Conservation (phyloP, 371 early-diverging fungal genomes). For the Mucor plumbeus region DNA sequence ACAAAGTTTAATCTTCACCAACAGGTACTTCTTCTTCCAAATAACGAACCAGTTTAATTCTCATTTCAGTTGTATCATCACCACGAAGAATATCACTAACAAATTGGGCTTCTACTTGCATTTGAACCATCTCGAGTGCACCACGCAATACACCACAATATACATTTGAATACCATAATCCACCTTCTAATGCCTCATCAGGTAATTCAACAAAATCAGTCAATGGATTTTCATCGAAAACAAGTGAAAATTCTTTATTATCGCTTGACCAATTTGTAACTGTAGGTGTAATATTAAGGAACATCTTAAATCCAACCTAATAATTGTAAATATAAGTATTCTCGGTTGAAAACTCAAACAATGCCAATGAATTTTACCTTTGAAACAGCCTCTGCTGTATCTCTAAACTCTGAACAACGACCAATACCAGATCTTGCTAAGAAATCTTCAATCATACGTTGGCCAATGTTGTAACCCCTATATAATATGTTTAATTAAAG, state of each 20-base stretch:
- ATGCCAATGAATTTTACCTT: conserved; percentile 58
- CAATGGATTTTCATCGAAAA: conserved; percentile 94
- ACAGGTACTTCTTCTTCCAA: conserved; percentile 96
- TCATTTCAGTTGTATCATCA: conserved; percentile 90
- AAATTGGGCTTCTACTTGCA: conserved; percentile 90
- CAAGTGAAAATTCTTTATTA: conserved; percentile 85
- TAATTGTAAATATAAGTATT: background rate
- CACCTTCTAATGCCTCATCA: conserved; percentile 77
- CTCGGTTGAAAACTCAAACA: background rate
- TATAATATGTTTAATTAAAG: background rate
- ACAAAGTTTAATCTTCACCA: conserved; percentile 78
- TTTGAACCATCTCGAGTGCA: conserved; percentile 93
- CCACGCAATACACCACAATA: conserved; percentile 94
- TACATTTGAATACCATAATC: conserved; percentile 95
- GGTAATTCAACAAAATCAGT: conserved; percentile 90
- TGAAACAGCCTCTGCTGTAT: conserved; percentile 91
- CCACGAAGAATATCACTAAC: conserved; percentile 87
- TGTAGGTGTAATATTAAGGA: conserved; percentile 87
- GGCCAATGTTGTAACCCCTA: conserved; percentile 98
- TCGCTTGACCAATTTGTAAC: conserved; percentile 84
- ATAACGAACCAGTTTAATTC: conserved; percentile 83
- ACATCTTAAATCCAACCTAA: conserved; percentile 94
- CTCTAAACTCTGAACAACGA: conserved; percentile 88
- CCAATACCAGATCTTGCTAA: conserved; percentile 83
- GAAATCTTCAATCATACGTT: conserved; percentile 95